These are phyloP conservation scores for Aspergillus sclerotiicarbonarius DNA, from an alignment of 495 filamentous ascomycete species.

Conservation along the genomic window DNA sequence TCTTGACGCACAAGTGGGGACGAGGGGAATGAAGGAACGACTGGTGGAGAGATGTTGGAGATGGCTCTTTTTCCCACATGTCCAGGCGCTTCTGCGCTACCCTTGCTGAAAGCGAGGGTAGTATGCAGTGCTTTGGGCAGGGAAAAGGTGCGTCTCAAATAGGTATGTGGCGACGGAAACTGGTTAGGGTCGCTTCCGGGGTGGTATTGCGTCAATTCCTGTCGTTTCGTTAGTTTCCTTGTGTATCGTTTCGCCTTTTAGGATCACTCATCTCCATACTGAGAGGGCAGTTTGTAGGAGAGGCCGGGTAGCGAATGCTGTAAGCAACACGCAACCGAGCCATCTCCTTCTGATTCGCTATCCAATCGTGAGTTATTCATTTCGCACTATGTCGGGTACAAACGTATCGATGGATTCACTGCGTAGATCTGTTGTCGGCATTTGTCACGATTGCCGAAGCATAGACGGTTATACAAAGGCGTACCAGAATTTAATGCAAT, in stretches of 20 bases:
- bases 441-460: no score
- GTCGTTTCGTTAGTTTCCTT: constrained; percentile 18
- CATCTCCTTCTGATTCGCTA: not conserved
- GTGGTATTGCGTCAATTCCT: constrained; percentile 48
- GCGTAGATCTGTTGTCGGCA: no score
- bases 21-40: constrained; percentile 18
- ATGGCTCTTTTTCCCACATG: constrained; percentile 11
- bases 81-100: constrained; percentile 13
- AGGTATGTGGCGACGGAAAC: constrained; percentile 47
- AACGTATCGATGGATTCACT: no score
- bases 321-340: not conserved
- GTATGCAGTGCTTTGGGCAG: constrained; percentile 10
- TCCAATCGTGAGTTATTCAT: no score
- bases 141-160: constrained; percentile 14
- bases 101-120: constrained; percentile 3
- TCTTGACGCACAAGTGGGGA: constrained; percentile 27
- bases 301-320: not conserved
- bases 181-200: constrained; percentile 55
- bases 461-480: no score
- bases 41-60: constrained; percentile 12
- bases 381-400: no score
- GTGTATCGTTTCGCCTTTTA: not conserved
- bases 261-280: not conserved
- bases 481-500: no score
- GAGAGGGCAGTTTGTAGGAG: not conserved